Evolutionary conservation across 2,329 filamentous ascomycete genomes (phyloP).

Genomic region (Fusarium subglutinans): DNA sequence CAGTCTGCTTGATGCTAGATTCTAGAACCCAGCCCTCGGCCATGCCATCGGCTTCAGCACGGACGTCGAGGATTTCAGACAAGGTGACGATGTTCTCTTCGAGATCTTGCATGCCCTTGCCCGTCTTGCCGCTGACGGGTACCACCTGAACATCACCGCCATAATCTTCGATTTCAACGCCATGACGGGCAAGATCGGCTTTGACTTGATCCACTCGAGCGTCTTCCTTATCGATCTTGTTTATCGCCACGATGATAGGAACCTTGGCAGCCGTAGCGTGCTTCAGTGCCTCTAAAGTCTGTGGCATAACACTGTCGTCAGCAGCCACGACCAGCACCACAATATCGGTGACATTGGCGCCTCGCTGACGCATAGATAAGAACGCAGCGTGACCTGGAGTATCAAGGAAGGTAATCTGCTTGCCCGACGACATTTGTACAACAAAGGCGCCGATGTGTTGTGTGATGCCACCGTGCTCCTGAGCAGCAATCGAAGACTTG

Average conservation of each 20-base stretch:
- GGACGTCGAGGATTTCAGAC: constrained; percentile 89
- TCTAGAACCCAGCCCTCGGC: constrained; percentile 96
- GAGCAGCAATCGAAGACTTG: constrained; percentile 89
- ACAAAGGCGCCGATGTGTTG: constrained; percentile 99
- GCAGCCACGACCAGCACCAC: constrained; percentile 95
- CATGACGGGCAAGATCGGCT: constrained; percentile 82
- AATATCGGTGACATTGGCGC: constrained; percentile 96
- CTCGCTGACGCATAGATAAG: constrained; percentile 92
- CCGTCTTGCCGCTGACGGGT: constrained; percentile 91
- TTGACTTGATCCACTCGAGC: constrained; percentile 86
- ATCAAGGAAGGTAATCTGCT: constrained; percentile 94
- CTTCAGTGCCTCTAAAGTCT: constrained; percentile 95
- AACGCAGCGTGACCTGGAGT: constrained; percentile 97
- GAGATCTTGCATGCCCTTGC: constrained; percentile 87
- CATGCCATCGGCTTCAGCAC: constrained; percentile 78
- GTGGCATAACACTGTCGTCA: constrained; percentile 96
- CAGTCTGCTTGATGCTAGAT: constrained; percentile 84
- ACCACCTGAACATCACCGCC: constrained; percentile 95
- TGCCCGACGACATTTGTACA: constrained; percentile 85
- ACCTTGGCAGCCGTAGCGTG: constrained; percentile 88
- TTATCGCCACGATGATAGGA: constrained; percentile 97
- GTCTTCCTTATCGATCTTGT: constrained; percentile 92
- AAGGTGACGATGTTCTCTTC: constrained; percentile 90
- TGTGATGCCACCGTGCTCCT: constrained; percentile 96
- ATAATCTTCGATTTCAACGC: constrained; percentile 92